These are phyloP conservation scores for Sarcomyxa edulis DNA, from an alignment of 768 basidiomycete species.

Conservation along the genomic window DNA sequence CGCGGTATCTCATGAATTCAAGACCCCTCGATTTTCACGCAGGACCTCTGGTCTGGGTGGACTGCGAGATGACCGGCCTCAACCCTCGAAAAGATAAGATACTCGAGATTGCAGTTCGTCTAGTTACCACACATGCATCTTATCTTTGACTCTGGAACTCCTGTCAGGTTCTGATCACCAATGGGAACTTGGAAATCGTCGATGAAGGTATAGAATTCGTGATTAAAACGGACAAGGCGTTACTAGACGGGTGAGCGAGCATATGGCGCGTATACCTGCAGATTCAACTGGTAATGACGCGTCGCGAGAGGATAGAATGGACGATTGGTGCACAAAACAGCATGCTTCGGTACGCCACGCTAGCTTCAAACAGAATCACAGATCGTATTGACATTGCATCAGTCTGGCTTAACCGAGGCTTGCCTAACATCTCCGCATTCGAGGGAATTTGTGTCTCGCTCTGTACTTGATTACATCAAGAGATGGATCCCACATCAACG, in stretches of 20 bases:
- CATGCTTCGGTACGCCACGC: slow-evolving; percentile 70
- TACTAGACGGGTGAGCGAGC: slow-evolving; percentile 60
- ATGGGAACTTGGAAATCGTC: slow-evolving; percentile 75
- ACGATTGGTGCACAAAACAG: slow-evolving; percentile 80
- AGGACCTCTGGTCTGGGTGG: slow-evolving; percentile 78
- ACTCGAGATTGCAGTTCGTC: slow-evolving; percentile 70
- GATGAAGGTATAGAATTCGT: slow-evolving; percentile 79
- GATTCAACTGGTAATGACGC: not conserved
- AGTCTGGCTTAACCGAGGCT: slow-evolving; percentile 81
- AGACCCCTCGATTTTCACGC: slow-evolving; percentile 40
- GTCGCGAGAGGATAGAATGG: slow-evolving; percentile 55
- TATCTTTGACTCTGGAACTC: not conserved
- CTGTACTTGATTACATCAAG: slow-evolving; percentile 74
- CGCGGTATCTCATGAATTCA: slow-evolving; percentile 7
- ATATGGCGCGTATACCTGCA: slow-evolving; percentile 1
- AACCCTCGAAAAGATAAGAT: slow-evolving; percentile 62
- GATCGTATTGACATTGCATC: slow-evolving; percentile 7
- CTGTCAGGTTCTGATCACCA: slow-evolving; percentile 75
- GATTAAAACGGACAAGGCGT: slow-evolving; percentile 63
- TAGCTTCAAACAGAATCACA: no score
- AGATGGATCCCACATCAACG: slow-evolving; percentile 72
- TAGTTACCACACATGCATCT: not conserved
- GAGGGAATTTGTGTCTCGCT: slow-evolving; percentile 49
- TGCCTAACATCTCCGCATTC: slow-evolving; percentile 71
- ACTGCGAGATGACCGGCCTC: slow-evolving; percentile 87